These are phyloP conservation scores for Musa beccarii DNA, from an alignment of 176 grass and related monocot species.

Conservation along the genomic window DNA sequence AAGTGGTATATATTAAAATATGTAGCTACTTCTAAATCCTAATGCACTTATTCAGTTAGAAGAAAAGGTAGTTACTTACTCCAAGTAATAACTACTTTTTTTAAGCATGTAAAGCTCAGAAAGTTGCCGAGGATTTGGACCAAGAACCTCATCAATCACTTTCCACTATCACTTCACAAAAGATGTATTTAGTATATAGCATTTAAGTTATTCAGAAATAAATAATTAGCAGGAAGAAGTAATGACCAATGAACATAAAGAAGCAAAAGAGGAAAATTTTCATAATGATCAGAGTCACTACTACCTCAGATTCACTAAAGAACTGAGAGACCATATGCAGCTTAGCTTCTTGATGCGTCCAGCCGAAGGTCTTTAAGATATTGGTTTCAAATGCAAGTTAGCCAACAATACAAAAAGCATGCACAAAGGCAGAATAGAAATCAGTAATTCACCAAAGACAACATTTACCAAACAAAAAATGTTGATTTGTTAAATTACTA, in stretches of 20 bases:
- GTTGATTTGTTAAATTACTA: not conserved
- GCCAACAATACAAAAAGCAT: not conserved
- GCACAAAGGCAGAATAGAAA: not conserved
- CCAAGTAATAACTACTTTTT: slow-evolving; percentile 42
- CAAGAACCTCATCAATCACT: slow-evolving; percentile 92
- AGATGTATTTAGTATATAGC: slow-evolving; percentile 31
- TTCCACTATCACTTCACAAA: slow-evolving; percentile 99
- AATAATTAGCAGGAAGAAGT: not conserved
- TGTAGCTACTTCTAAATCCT: not conserved
- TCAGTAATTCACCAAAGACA: not conserved
- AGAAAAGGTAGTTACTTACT: slow-evolving; percentile 35
- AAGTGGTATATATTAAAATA: not conserved
- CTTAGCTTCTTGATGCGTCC: slow-evolving; percentile 77
- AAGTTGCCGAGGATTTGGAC: slow-evolving; percentile 69
- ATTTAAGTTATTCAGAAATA: not conserved
- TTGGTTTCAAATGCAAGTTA: slow-evolving; percentile 5
- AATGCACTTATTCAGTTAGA: slow-evolving; percentile 3
- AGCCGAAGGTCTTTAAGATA: slow-evolving; percentile 66
- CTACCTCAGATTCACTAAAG: slow-evolving; percentile 91
- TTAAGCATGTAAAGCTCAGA: slow-evolving; percentile 89
- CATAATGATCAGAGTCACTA: slow-evolving; percentile 21
- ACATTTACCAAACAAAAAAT: not conserved
- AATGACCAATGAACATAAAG: slow-evolving; percentile 11
- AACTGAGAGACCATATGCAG: slow-evolving; percentile 90
- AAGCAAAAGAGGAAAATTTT: slow-evolving; percentile 16